Conservation (phyloP, 1,284 basidiomycete genomes). For the Taiwanofungus camphoratus region DNA sequence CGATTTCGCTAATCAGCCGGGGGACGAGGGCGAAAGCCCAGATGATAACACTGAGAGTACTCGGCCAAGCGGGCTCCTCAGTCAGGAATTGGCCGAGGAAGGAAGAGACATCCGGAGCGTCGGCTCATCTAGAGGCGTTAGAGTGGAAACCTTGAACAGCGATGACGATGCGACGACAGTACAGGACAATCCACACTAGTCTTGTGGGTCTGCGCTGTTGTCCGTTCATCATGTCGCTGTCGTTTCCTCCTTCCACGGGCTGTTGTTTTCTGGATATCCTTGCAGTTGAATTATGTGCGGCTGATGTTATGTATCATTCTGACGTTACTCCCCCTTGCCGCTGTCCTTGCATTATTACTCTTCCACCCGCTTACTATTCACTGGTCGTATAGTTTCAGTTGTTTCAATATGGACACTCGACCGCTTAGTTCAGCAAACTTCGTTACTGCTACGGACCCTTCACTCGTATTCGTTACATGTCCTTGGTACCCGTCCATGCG, state of each 20-base stretch:
- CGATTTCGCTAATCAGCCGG: constrained; percentile 61
- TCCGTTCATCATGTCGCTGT: constrained; percentile 11
- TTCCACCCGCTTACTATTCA: constrained; percentile 4
- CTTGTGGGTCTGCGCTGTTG: not conserved
- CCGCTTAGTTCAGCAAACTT: constrained; percentile 4
- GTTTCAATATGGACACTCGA: constrained; percentile 8
- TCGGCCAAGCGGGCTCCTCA: constrained; percentile 41
- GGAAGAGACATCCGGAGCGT: constrained; percentile 79
- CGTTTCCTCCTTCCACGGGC: constrained; percentile 1
- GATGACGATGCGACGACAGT: constrained; percentile 50
- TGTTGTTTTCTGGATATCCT: constrained; percentile 8
- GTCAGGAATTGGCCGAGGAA: constrained; percentile 73
- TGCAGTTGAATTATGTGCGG: constrained; percentile 10
- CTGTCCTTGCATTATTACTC: constrained; percentile 10
- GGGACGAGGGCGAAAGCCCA: constrained; percentile 64
- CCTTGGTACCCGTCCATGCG: constrained; percentile 9
- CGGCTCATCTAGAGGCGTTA: constrained; percentile 67
- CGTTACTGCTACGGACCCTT: constrained; percentile 12
- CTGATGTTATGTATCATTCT: constrained; percentile 10
- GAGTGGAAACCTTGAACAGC: constrained; percentile 64
- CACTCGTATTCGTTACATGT: constrained; percentile 15
- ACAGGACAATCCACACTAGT: constrained; percentile 38
- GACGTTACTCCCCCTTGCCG: constrained; percentile 5
- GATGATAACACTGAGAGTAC: constrained; percentile 21
- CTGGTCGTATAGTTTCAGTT: constrained; percentile 8